Evolutionary conservation across 352 stramenopile species (phyloP).

Genomic region (Globisporangium solare): DNA sequence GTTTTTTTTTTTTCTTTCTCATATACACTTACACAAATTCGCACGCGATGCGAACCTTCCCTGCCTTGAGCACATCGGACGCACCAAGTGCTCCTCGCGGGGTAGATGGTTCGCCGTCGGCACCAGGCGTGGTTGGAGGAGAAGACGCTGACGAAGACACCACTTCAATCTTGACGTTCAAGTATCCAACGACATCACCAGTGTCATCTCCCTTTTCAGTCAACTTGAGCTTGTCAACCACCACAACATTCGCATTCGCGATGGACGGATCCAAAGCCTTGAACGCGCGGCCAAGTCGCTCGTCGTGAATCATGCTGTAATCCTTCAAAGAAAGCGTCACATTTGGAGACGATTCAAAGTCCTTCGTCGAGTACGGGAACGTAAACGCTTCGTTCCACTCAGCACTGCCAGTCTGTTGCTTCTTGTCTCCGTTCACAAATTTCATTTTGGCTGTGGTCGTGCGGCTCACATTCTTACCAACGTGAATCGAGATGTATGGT

Average conservation of each 20-base stretch:
- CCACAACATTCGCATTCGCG: neutral
- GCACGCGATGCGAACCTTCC: conserved; percentile 21
- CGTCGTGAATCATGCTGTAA: conserved; percentile 50
- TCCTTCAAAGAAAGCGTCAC: conserved; percentile 44
- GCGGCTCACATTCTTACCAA: conserved; percentile 58
- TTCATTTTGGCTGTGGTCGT: conserved; percentile 72
- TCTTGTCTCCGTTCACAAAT: conserved; percentile 42
- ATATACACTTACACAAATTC: conserved; percentile 15
- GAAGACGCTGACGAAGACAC: conserved; percentile 13
- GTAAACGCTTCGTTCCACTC: conserved; percentile 83
- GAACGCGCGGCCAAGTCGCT: conserved; percentile 27
- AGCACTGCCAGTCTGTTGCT: conserved; percentile 35
- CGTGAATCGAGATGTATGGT: conserved; percentile 72
- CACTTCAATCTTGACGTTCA: conserved; percentile 21
- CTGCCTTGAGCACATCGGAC: conserved; percentile 16
- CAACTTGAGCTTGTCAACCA: conserved; percentile 14
- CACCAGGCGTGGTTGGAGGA: neutral
- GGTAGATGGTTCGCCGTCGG: conserved; percentile 6
- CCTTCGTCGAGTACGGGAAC: conserved; percentile 53
- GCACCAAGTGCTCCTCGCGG: neutral
- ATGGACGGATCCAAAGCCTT: conserved; percentile 14
- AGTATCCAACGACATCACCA: conserved; percentile 18
- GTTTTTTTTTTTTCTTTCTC: no score
- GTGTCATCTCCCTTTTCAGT: conserved; percentile 17
- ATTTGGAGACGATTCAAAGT: conserved; percentile 24